Evolutionary conservation across 2,329 filamentous ascomycete genomes (phyloP).

Genomic region (Curvularia sp.): DNA sequence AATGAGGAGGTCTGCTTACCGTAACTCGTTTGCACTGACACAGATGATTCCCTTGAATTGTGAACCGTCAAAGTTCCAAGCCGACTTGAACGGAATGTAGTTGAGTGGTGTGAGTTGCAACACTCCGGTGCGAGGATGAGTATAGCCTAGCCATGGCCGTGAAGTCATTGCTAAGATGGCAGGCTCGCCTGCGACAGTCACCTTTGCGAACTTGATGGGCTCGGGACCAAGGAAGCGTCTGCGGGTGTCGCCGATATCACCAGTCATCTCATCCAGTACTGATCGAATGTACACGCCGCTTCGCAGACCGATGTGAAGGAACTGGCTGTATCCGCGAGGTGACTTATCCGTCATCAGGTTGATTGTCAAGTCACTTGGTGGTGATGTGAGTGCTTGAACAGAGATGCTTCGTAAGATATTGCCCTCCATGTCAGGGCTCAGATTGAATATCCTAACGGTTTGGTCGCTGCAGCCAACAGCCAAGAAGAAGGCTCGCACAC

Average conservation of each 20-base stretch:
- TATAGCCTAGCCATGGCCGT: slow-evolving; percentile 94
- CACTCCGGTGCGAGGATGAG: slow-evolving; percentile 82
- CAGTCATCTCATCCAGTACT: slow-evolving; percentile 92
- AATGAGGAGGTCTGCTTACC: slow-evolving; percentile 64
- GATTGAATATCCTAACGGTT: slow-evolving; percentile 88
- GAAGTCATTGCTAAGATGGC: slow-evolving; percentile 91
- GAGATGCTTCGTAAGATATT: slow-evolving; percentile 81
- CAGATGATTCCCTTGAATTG: slow-evolving; percentile 95
- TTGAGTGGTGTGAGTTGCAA: slow-evolving; percentile 93
- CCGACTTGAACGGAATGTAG: slow-evolving; percentile 88
- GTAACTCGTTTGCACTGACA: slow-evolving; percentile 84
- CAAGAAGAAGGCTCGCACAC: slow-evolving; percentile 86
- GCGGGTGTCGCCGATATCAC: slow-evolving; percentile 91
- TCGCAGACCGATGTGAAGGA: slow-evolving; percentile 93
- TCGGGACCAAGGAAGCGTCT: slow-evolving; percentile 94
- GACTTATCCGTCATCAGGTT: slow-evolving; percentile 96
- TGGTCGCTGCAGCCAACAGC: slow-evolving; percentile 97
- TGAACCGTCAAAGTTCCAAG: slow-evolving; percentile 95
- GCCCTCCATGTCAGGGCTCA: slow-evolving; percentile 83
- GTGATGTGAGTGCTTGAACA: slow-evolving; percentile 89
- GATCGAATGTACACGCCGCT: slow-evolving; percentile 96
- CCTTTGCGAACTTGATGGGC: slow-evolving; percentile 85
- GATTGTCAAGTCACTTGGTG: slow-evolving; percentile 86
- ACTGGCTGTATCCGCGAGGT: slow-evolving; percentile 84
- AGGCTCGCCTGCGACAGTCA: slow-evolving; percentile 83